These are phyloP conservation scores for Trypanosoma avium DNA, from an alignment of 208 protist genomes.

Conservation along the genomic window DNA sequence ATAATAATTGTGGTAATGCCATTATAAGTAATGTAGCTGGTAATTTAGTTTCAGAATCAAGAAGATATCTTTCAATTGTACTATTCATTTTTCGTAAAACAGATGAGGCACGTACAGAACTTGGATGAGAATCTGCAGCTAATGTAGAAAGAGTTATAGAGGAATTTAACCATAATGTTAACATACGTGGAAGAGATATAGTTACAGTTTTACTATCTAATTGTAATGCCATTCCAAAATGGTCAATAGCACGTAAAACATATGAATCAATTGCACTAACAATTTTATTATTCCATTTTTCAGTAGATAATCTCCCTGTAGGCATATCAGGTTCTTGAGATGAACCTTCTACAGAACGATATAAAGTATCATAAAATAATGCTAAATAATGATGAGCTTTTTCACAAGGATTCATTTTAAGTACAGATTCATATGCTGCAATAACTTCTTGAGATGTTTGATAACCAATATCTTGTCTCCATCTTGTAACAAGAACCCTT, in stretches of 20 bases:
- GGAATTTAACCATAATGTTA: constrained; percentile 95
- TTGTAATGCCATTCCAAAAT: constrained; percentile 87
- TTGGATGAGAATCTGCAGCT: constrained; percentile 18
- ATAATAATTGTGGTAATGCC: constrained; percentile 88
- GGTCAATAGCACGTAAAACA: constrained; percentile 54
- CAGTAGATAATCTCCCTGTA: not conserved
- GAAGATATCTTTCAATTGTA: constrained; percentile 27
- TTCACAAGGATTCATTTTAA: constrained; percentile 76
- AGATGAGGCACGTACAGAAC: constrained; percentile 20
- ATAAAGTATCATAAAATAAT: constrained; percentile 92
- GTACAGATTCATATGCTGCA: constrained; percentile 67
- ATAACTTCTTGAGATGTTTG: constrained; percentile 82
- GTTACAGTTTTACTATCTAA: constrained; percentile 85
- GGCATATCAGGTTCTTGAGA: not conserved
- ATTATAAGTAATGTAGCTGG: constrained; percentile 60
- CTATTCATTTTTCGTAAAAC: constrained; percentile 29
- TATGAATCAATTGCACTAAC: constrained; percentile 42
- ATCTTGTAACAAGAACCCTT: constrained; percentile 74
- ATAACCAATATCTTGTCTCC: constrained; percentile 72
- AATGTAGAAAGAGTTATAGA: constrained; percentile 32
- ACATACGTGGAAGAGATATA: constrained; percentile 93
- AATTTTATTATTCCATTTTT: constrained; percentile 24
- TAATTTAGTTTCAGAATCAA: constrained; percentile 33
- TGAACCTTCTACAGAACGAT: constrained; percentile 27
- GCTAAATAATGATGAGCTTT: constrained; percentile 91